Evolutionary conservation across 495 filamentous ascomycete species (phyloP), one percentile per base, ranked within the genome.

Genomic region (Xylaria nigripes): DNA sequence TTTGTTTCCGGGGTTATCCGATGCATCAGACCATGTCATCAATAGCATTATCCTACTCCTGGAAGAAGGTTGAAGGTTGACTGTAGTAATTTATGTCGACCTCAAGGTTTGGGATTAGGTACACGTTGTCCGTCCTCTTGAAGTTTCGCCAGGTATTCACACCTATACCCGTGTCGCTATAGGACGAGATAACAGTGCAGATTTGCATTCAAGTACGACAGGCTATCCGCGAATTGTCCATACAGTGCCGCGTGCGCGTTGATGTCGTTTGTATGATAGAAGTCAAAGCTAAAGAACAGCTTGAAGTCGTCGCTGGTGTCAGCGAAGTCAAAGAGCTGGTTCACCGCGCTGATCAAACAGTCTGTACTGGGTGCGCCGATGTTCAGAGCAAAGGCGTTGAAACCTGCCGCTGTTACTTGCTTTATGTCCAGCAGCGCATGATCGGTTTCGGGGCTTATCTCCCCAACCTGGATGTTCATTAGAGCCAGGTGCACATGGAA

Each of bases 221-320:
- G 4, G 25, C 62, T 57, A 23, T 56, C 51, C 12, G 56, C 60
- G 51, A 66, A 72, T 8, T 58, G 48, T 32, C 10, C 19, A 45
- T 68, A 61, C 22, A 69, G 61, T 22, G 36, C 32, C 29, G 51
- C 64, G 48, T 70, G 66, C 13, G 51, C 51, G 19, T 32, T 32
- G 24, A 66, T 63, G 50, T 61, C 54, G 8, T 46, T 66, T 16
- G 59, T 63, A 24, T 58, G 63, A 48, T 57, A 61, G 45, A 71
- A 69, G 54, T 71, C 71, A 46, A 71, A 72, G 29, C 64, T 68
- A 50, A 74, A 70, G 59, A 74, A 68, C 4, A 72, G 63, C 59
- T 68, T 69, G 54, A 74, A 72, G 25, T 57, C 53, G 38, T 54
- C 50, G 41, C 29, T 45, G 6, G 51, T 24, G 6, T 41, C 45